Percentiles rank a stretch among this genome's conserved stretches.
These are phyloP conservation scores for Populus davidiana DNA, from an alignment of 345 rosid genomes.

Conservation along the genomic window DNA sequence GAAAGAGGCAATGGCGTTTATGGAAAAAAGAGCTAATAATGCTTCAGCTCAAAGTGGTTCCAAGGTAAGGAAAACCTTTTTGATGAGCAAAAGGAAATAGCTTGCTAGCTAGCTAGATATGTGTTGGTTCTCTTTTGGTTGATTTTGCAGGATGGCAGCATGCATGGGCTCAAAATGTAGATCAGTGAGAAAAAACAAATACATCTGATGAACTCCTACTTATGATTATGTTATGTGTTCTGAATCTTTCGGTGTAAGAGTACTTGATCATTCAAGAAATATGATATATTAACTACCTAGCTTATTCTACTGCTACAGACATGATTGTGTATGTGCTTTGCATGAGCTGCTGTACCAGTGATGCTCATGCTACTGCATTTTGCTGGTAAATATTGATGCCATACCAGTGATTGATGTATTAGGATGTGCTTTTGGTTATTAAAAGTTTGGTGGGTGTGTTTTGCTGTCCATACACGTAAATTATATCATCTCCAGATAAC, in stretches of 20 bases:
- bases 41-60: slow-evolving; percentile 28
- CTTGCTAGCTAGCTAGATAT: not conserved
- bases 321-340: no score
- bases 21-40: not conserved
- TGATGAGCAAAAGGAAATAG: slow-evolving; percentile 35
- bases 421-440: no score
- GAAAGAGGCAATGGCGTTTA: slow-evolving; percentile 11
- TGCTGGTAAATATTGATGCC: no score
- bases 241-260: not conserved
- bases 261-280: not conserved
- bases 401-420: no score
- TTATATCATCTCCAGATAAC: not conserved
- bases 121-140: not conserved
- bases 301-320: not conserved
- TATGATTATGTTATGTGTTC: slow-evolving; percentile 4
- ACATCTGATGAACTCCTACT: not conserved
- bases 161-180: slow-evolving; percentile 2
- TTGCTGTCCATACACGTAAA: not conserved
- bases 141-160: not conserved
- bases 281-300: not conserved
- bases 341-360: no score
- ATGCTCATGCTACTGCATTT: no score
- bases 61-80: slow-evolving; percentile 36
- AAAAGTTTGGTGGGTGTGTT: no score
- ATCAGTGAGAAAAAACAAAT: slow-evolving; percentile 6